Evolutionary conservation across 2,329 filamentous ascomycete species (phyloP).

Genomic region (Arthrobotrys conoides): DNA sequence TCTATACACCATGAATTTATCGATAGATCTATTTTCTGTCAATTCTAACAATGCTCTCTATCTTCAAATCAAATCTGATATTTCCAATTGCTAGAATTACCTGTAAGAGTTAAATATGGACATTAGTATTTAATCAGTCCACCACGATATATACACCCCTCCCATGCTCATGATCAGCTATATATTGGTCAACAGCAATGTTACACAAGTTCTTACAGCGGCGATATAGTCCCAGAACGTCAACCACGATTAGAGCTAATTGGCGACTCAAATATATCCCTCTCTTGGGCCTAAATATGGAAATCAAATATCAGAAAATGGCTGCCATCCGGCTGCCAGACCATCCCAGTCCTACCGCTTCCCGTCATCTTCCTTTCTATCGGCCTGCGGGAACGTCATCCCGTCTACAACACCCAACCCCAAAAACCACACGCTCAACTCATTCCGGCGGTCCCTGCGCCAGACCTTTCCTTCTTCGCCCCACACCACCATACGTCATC

Average conservation of each 20-base stretch:
- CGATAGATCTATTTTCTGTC: no score
- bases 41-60: no score
- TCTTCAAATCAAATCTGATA: no score
- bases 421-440: conserved; percentile 35
- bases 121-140: no score
- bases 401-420: conserved; percentile 7
- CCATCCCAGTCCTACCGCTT: background rate
- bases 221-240: background rate
- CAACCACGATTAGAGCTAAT: background rate
- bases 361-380: background rate
- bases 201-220: background rate
- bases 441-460: conserved; percentile 31
- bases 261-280: background rate
- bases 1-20: no score
- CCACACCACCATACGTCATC: conserved; percentile 36
- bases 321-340: background rate
- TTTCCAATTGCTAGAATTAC: no score
- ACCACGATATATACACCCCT: no score
- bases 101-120: no score
- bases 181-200: background rate
- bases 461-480: conserved; percentile 30
- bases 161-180: no score
- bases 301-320: background rate
- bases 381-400: conserved; percentile 24
- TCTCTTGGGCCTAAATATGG: conserved; percentile 11